Evolutionary conservation across 768 basidiomycete genomes (phyloP), one percentile per base, ranked within the genome.

Genomic region (Rhizopogon sp.): DNA sequence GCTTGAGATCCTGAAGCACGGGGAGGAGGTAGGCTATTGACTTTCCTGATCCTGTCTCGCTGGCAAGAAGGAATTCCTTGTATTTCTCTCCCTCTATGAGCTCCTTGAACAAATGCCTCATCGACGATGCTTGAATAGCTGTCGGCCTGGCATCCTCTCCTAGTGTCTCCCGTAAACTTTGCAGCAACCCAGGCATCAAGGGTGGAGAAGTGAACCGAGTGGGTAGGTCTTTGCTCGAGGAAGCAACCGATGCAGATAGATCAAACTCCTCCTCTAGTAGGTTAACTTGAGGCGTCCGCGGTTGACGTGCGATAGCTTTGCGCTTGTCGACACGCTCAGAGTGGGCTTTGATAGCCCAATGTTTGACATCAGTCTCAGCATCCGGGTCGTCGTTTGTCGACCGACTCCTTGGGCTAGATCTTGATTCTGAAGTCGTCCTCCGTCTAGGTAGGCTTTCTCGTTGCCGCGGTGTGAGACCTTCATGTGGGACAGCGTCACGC

Each of bases 41-140:
- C 72, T 96, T 96, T 1, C 93, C 93, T 0, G 91, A 93, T 14
- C 94, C 93, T 0, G 92, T 96, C 69, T 95, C 93, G 0, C 88
- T 86, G 0, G 91, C 93, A 1, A 96, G 77, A 6, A 96, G 79
- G 59, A 79, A 85, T 46, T 83, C 74, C 44, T 56, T 69, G 62
- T 56, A 59, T 28, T 52, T 61, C 13, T 58, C 39, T 37, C 50
- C 61, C 14, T 43, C 31, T 35, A 56, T 51, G 22, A 62, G 50
- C 46, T 46, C 53, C 6, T 72, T 69, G 51, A 90, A 66, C 16
- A 91, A 68, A 70, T 85, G 83, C 58, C 86, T 82, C 17, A 93
- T 62, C 20, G 88, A 81, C 45, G 92, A 74, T 0, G 82, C 76
- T 65, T 93, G 91, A n/a, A 95, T 93, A 0, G 85, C 80, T 0